Conservation (phyloP, 768 basidiomycete species). For the Panellus pusillus region DNA sequence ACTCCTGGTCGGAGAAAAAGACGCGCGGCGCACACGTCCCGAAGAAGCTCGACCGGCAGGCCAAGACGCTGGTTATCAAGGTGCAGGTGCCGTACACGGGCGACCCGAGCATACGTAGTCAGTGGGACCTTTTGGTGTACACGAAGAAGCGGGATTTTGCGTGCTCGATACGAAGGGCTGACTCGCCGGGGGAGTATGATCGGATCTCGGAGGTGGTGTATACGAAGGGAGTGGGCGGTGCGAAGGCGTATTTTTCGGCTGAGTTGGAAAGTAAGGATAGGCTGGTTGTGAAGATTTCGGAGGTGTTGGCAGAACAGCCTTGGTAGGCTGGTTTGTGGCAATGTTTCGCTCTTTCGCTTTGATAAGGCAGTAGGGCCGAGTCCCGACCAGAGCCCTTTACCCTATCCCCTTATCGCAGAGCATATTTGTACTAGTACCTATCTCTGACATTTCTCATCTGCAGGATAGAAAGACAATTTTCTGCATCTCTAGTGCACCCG, state of each 20-base stretch:
- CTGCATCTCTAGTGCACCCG: too few species aligned
- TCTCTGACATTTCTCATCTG: too few species aligned
- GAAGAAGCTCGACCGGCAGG: conserved; percentile 18
- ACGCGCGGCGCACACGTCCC: conserved; percentile 15
- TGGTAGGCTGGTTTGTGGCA: conserved; percentile 32
- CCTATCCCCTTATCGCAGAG: too few species aligned
- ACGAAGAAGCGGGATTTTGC: conserved; percentile 55
- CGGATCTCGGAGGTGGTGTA: conserved; percentile 38
- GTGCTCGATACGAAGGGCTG: conserved; percentile 38
- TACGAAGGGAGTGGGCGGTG: conserved; percentile 36
- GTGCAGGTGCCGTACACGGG: conserved; percentile 45
- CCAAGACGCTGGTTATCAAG: conserved; percentile 37
- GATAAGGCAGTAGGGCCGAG: too few species aligned
- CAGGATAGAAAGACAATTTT: too few species aligned
- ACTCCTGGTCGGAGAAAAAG: background rate
- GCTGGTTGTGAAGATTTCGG: conserved; percentile 50
- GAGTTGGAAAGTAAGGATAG: conserved; percentile 37
- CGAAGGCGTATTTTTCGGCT: conserved; percentile 23
- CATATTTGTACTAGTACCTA: too few species aligned
- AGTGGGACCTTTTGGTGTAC: conserved; percentile 43
- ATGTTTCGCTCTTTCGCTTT: too few species aligned
- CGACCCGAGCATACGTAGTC: background rate
- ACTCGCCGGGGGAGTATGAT: conserved; percentile 40
- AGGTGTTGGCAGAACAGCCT: conserved; percentile 57
- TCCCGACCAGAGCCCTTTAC: too few species aligned